phyloP scores from a whole-genome alignment of 345 rosid species.

The Balakata baccata region DNA sequence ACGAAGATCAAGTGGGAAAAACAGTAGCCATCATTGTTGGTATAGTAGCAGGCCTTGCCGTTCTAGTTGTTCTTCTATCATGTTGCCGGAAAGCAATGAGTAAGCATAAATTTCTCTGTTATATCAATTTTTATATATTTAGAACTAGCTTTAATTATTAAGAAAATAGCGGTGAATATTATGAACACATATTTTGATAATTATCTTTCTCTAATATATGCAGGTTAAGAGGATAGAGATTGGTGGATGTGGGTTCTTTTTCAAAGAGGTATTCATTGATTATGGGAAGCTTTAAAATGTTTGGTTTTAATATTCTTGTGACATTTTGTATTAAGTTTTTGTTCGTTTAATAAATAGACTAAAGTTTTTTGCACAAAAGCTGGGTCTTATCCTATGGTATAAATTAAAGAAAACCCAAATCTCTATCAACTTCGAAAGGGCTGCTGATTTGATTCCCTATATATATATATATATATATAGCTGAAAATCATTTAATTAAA shows the following conservation, averaged over 20 bases:
- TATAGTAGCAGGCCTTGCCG: slow-evolving; percentile 59
- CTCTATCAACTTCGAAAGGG: slow-evolving; percentile 8
- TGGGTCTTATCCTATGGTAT: background rate
- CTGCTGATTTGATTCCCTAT: slow-evolving; percentile 11
- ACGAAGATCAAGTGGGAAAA: slow-evolving; percentile 63
- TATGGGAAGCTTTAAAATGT: background rate
- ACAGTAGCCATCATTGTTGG: slow-evolving; percentile 85
- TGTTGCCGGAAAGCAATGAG: slow-evolving; percentile 59
- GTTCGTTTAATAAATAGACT: background rate
- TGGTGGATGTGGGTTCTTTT: background rate
- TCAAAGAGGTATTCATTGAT: background rate
- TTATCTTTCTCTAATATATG: background rate
- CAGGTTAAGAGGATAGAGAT: slow-evolving; percentile 11
- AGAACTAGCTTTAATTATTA: no score
- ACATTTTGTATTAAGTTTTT: background rate
- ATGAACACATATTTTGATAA: no score
- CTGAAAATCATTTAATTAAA: no score
- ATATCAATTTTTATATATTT: no score
- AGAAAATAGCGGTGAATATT: no score
- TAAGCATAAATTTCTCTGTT: background rate
- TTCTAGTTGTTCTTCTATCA: slow-evolving; percentile 72
- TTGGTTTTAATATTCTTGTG: background rate
- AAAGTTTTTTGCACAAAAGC: background rate
- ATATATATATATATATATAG: background rate
- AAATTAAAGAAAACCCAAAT: slow-evolving; percentile 3